These are phyloP conservation scores for Epichloe gansuensis DNA, from an alignment of 2,329 filamentous ascomycete genomes.

Conservation along the genomic window DNA sequence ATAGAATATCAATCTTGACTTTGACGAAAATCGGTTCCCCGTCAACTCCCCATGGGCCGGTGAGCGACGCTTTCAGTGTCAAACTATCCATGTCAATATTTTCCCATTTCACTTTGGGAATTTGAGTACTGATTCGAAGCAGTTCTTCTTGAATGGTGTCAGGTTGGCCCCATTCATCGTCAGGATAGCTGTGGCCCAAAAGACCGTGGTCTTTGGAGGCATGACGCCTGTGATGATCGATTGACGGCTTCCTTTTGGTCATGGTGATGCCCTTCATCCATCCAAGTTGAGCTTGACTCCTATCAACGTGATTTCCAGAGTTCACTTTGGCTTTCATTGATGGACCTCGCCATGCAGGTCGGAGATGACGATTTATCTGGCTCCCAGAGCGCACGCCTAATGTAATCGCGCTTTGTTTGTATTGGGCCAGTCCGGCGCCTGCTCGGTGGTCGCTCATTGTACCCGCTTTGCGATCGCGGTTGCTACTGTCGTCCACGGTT, in stretches of 20 bases:
- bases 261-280: constrained; percentile 60
- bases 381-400: constrained; percentile 28
- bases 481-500: constrained; percentile 48
- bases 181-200: constrained; percentile 37
- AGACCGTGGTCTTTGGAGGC: constrained; percentile 39
- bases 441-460: constrained; percentile 50
- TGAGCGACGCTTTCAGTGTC: constrained; percentile 46
- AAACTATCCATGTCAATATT: constrained; percentile 51
- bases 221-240: constrained; percentile 28
- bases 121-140: constrained; percentile 45
- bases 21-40: constrained; percentile 48
- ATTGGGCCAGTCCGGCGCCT: constrained; percentile 26
- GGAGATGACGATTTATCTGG: constrained; percentile 17
- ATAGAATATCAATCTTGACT: constrained; percentile 46
- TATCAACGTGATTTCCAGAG: constrained; percentile 28
- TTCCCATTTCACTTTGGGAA: constrained; percentile 52
- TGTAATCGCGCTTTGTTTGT: constrained; percentile 31
- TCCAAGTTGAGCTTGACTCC: constrained; percentile 45
- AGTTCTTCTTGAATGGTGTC: constrained; percentile 54
- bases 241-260: constrained; percentile 38
- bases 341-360: constrained; percentile 38
- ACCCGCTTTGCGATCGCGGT: constrained; percentile 43
- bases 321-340: constrained; percentile 45
- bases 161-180: constrained; percentile 46
- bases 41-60: constrained; percentile 49